Base-by-base conservation (phyloP, 2,329 filamentous ascomycete genomes). In the Verticillium alfalfae region DNA sequence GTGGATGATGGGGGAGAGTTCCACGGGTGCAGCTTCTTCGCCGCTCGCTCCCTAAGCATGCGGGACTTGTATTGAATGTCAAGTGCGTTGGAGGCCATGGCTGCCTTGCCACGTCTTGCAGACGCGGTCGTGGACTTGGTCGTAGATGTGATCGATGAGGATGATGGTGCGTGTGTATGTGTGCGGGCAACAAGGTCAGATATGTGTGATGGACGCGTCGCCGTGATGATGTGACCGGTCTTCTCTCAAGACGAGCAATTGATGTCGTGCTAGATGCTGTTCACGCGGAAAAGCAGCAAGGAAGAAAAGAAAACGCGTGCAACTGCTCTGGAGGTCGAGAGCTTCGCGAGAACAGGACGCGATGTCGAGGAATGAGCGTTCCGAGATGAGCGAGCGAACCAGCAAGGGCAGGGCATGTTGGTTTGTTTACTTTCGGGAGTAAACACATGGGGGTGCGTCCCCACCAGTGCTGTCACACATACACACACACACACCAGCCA, bases 1-100 rank as follows among this genome's bases (percentile, higher is more conserved):
- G 83, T 85, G 7, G 83, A 85, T 7, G 83, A 84, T 22, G 83
- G 82, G 5, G 83, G 83, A 22, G 83, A 85, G 72, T 83, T 83
- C 74, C 84, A 85, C 6, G 83, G 82, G 70, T 85, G 83, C 63
- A 82, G 77, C 70, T 78, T 76, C 72, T 81, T 79, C 65, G 79
- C 74, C 57, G 80, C 78, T 79, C 82, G 81, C 73, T 83, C 81
- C 71, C 81, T 77, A 67, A 80, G 74, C 64, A 80, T 78, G 67
- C 78, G 78, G 68, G 78, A 80, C 68, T 77, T 78, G 73, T 78
- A 80, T 67, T 77, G 75, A 67, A 65, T 75, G 61, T 71, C 69
- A 56, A 70, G 69, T 38, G 64, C 62, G 66, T 80, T 76, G 68
- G 71, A 67, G 69, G 79, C 78, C 78, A 80, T 80, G 65, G 31